Evolutionary conservation across 441 rosid genomes (phyloP).

Genomic region (Gossypium lobatum): DNA sequence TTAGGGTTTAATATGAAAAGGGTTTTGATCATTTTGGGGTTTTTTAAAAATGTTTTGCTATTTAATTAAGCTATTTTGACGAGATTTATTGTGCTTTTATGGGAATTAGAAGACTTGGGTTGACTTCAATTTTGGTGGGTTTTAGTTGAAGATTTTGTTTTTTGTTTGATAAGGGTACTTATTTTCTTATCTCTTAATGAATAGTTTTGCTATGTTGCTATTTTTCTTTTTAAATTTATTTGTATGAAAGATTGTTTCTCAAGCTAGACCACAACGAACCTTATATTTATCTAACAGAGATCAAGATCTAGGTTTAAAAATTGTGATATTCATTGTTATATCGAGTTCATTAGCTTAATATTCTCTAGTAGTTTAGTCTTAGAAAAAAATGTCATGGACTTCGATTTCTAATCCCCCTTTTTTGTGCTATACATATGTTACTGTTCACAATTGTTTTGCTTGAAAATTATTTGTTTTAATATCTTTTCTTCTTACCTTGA

Average conservation of each 20-base stretch:
- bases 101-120: constrained; percentile 26
- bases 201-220: neutral
- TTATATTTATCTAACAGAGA: neutral
- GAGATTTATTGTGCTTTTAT: constrained; percentile 4
- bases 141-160: constrained; percentile 20
- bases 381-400: neutral
- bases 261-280: neutral
- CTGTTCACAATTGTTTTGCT: neutral
- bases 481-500: constrained; percentile 12
- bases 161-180: constrained; percentile 13
- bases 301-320: constrained; percentile 13
- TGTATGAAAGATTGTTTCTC: neutral
- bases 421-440: neutral
- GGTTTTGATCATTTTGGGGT: constrained; percentile 10
- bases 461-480: constrained; percentile 9
- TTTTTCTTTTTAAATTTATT: neutral
- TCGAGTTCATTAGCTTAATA: neutral
- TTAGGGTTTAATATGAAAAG: constrained; percentile 20
- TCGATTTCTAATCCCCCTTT: neutral
- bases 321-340: neutral
- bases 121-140: constrained; percentile 26
- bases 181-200: constrained; percentile 3
- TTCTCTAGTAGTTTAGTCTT: neutral
- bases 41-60: constrained; percentile 3
- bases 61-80: constrained; percentile 21